Base-by-base conservation (phyloP, 805 yeast genomes). In the Saccharomycopsis synnaedendra region DNA sequence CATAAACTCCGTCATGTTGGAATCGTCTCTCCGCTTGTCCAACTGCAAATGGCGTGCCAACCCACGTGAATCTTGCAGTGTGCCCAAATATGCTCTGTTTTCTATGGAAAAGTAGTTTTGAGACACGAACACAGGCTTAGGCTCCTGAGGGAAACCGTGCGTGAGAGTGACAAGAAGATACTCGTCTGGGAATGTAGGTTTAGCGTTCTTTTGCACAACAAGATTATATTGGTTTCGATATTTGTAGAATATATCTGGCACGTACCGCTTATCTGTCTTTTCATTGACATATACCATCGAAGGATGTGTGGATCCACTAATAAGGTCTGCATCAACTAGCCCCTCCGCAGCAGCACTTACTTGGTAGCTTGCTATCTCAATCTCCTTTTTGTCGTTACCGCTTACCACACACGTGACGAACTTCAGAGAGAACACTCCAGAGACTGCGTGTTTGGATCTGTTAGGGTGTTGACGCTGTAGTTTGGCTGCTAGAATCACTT, bases 151-250 rank as follows among this genome's bases (percentile, higher is more conserved):
- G 73, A 93, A 90, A 3, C 97, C 96, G 62, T 93, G 97, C 4
- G 94, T 82, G 53, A 90, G 66, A 2, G 96, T 81, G 0, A 90
- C 95, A 46, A 93, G 65, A 51, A 88, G 63, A 60, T 85, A 88
- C 52, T 88, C 96, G n/a, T 84, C 88, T 1, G 97, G 97, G 61
- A 88, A 85, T 29, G 93, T 84, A 1, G 96, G 96, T 57, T 82
- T 82, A 1, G 96, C 95, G 59, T 85, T 83, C 39, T 79, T 76
- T 57, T 87, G 87, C n/a, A 93, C 94, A 36, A 86, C 79, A 32
- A 87, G 67, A 3, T 85, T 85, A 64, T 93, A 93, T 65, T 93
- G 97, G 60, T 93, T 93, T 51, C 77, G 74, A 60, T 77, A 80
- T 63, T 80, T 78, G 69, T 83, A 93, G 58, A 85, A 85, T 30